phyloP scores from a whole-genome alignment of 441 rosid genomes.

The Jatropha multifida region DNA sequence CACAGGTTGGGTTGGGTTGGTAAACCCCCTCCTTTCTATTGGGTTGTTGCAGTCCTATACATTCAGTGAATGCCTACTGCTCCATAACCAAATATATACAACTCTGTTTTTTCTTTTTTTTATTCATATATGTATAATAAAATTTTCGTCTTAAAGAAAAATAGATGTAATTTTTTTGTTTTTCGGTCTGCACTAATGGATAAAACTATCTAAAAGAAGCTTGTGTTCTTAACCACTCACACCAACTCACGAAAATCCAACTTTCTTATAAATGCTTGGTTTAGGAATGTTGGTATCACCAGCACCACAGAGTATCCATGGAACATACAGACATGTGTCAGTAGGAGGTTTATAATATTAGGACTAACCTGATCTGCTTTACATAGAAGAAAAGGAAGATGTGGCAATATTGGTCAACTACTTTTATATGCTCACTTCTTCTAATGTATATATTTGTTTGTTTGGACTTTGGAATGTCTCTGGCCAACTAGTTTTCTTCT shows the following conservation, averaged over 20 bases:
- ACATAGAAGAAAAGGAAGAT: not conserved
- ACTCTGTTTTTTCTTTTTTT: too few relatives aligned
- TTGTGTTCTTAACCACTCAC: conserved; percentile 19
- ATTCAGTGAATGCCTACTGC: conserved; percentile 14
- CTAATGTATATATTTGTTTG: not conserved
- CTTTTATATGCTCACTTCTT: not conserved
- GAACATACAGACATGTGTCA: not conserved
- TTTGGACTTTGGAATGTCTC: not conserved
- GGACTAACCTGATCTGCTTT: not conserved
- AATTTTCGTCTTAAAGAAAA: too few relatives aligned
- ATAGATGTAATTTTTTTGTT: not conserved
- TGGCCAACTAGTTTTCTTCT: conserved; percentile 6
- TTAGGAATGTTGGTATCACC: not conserved
- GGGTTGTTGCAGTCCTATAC: conserved; percentile 13
- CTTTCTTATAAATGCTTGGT: not conserved
- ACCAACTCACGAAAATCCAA: not conserved
- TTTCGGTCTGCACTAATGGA: not conserved
- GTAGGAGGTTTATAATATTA: not conserved
- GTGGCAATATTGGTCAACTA: not conserved
- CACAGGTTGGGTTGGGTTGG: conserved; percentile 41
- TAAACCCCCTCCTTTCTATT: conserved; percentile 42
- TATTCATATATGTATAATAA: too few relatives aligned
- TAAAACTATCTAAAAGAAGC: not conserved
- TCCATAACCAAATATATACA: not conserved
- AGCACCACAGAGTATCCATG: not conserved